Conservation (phyloP, 2,329 filamentous ascomycete genomes). For the Aspergillus alliaceus region DNA sequence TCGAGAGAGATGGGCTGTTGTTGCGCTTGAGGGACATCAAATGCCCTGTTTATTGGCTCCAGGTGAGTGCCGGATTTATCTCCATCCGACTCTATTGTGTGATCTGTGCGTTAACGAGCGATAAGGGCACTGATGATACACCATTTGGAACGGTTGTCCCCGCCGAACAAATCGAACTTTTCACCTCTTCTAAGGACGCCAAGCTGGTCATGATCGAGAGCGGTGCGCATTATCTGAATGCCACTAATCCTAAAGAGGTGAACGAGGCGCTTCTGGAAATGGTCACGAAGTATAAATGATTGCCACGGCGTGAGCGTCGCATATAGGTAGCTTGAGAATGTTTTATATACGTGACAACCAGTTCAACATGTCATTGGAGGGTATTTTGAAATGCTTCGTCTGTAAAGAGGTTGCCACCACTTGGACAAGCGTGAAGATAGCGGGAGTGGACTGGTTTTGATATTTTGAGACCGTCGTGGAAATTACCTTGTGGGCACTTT, state of each 20-base stretch:
- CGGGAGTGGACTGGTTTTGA: neutral
- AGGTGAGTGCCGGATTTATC: slow-evolving; percentile 33
- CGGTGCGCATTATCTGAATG: slow-evolving; percentile 53
- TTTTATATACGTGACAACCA: neutral
- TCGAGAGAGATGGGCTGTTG: slow-evolving; percentile 51
- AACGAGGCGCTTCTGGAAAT: slow-evolving; percentile 25
- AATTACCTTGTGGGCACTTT: neutral
- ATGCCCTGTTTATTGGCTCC: slow-evolving; percentile 54
- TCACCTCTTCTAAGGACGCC: slow-evolving; percentile 45
- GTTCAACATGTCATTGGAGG: no score
- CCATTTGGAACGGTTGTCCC: slow-evolving; percentile 18
- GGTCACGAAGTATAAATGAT: slow-evolving; percentile 23
- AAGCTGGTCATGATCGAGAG: slow-evolving; percentile 46
- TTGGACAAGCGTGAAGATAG: neutral
- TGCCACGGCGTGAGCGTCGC: neutral
- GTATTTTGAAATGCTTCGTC: neutral
- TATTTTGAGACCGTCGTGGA: neutral
- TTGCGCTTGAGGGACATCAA: slow-evolving; percentile 46
- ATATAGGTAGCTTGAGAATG: neutral
- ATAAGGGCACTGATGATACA: slow-evolving; percentile 19
- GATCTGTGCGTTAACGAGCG: neutral
- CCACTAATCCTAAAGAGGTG: slow-evolving; percentile 48
- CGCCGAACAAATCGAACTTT: slow-evolving; percentile 49
- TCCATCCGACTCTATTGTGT: neutral
- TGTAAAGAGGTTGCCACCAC: neutral